phyloP scores from a whole-genome alignment of 2,329 filamentous ascomycete genomes.

The Diaporthe vaccinii region DNA sequence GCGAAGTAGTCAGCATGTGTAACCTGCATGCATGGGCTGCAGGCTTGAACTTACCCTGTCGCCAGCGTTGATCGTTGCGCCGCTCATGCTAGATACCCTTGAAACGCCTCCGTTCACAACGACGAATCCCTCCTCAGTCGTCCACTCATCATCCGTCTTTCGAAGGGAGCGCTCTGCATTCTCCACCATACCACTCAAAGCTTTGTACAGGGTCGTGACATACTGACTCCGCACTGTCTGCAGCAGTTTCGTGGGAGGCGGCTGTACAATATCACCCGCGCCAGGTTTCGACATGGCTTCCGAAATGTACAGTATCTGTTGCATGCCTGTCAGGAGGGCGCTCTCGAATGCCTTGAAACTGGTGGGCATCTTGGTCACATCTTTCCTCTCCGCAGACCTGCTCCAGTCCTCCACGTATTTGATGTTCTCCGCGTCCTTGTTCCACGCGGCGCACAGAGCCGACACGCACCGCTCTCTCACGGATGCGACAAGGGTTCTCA shows the following conservation, averaged over 20 bases:
- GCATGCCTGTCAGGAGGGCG: constrained; percentile 85
- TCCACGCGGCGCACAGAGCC: constrained; percentile 92
- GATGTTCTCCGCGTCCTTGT: constrained; percentile 91
- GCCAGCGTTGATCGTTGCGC: constrained; percentile 65
- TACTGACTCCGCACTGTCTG: constrained; percentile 94
- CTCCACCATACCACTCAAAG: constrained; percentile 94
- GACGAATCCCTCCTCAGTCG: constrained; percentile 61
- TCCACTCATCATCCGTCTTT: constrained; percentile 74
- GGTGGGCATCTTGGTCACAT: constrained; percentile 91
- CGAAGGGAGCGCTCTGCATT: constrained; percentile 85
- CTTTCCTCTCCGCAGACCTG: constrained; percentile 82
- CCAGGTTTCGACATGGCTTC: constrained; percentile 84
- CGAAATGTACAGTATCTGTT: constrained; percentile 94
- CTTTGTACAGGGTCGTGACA: constrained; percentile 93
- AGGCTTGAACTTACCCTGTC: constrained; percentile 63
- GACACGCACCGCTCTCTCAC: constrained; percentile 88
- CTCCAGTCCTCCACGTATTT: constrained; percentile 96
- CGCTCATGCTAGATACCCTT: constrained; percentile 52
- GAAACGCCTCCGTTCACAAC: constrained; percentile 47
- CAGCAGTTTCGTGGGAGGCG: constrained; percentile 87
- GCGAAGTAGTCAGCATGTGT: constrained; percentile 45
- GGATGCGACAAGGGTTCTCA: constrained; percentile 81
- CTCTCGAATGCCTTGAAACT: constrained; percentile 90
- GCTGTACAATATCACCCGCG: constrained; percentile 82
- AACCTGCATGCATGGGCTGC: not conserved